These are phyloP conservation scores for Cytospora schulzeri DNA, from an alignment of 2,329 filamentous ascomycete genomes.

Conservation along the genomic window DNA sequence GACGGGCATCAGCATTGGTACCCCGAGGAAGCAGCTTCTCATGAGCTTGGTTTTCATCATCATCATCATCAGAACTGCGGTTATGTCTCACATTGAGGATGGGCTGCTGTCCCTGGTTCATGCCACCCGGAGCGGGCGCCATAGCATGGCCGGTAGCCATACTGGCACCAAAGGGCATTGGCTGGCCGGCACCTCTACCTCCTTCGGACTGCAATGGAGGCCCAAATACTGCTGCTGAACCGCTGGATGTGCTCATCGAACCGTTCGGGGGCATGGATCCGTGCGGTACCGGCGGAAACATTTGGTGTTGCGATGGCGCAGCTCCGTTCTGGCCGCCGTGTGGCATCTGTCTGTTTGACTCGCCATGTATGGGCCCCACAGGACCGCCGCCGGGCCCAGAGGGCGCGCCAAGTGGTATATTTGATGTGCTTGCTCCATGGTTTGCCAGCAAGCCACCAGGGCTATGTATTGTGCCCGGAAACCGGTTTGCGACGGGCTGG, in stretches of 20 bases:
- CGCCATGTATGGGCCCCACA: conserved; percentile 56
- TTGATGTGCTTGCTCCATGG: conserved; percentile 61
- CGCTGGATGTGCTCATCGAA: conserved; percentile 60
- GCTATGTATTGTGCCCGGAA: conserved; percentile 82
- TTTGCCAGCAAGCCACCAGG: conserved; percentile 85
- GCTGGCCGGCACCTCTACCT: conserved; percentile 61
- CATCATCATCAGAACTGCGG: conserved; percentile 12
- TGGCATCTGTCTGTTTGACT: conserved; percentile 53
- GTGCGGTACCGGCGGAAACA: conserved; percentile 59
- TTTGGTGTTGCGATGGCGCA: conserved; percentile 54
- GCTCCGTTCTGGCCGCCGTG: conserved; percentile 53
- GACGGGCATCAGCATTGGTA: conserved; percentile 32
- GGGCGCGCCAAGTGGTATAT: conserved; percentile 56
- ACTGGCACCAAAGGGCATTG: conserved; percentile 54
- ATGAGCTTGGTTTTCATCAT: conserved; percentile 18
- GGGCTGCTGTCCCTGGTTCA: conserved; percentile 79
- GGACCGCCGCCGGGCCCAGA: conserved; percentile 54
- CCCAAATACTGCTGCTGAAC: conserved; percentile 68
- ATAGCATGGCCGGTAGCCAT: conserved; percentile 42
- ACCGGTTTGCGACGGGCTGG: conserved; percentile 85
- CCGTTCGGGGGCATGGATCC: conserved; percentile 52
- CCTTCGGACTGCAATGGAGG: conserved; percentile 66
- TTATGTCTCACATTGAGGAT: conserved; percentile 68
- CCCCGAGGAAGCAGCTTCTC: conserved; percentile 5
- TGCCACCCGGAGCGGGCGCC: conserved; percentile 51